Conservation (phyloP, 2,329 filamentous ascomycete genomes). For the Penicillium sclerotiorum region DNA sequence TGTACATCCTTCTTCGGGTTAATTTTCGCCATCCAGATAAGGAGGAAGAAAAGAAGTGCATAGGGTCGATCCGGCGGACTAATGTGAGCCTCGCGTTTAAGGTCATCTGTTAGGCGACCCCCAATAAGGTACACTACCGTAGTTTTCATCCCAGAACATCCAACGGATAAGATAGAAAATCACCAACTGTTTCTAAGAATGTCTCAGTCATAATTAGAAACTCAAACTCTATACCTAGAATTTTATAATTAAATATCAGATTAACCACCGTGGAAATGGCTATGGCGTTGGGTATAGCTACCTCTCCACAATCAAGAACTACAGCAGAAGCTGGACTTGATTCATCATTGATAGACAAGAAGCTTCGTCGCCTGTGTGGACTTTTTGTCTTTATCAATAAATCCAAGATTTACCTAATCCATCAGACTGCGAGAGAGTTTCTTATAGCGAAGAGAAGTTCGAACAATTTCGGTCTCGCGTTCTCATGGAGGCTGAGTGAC, state of each 20-base stretch:
- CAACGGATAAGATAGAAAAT: constrained; percentile 1
- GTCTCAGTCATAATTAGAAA: neutral
- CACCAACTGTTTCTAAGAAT: neutral
- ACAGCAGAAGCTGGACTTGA: constrained; percentile 8
- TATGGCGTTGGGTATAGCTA: constrained; percentile 15
- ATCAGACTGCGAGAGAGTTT: constrained; percentile 20
- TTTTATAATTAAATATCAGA: no score
- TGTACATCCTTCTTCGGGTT: no score
- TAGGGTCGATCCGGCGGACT: no score
- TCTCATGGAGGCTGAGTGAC: neutral
- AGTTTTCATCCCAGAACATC: neutral
- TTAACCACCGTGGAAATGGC: constrained; percentile 15
- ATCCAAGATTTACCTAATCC: constrained; percentile 21
- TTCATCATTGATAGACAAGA: neutral
- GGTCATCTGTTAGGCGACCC: no score
- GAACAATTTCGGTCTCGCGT: neutral
- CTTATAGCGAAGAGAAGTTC: constrained; percentile 6
- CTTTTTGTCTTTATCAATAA: constrained; percentile 21
- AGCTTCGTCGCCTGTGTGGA: constrained; percentile 13
- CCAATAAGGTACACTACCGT: no score
- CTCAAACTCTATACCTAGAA: neutral
- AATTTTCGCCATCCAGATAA: no score
- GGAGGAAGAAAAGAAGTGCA: no score
- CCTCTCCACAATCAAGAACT: neutral
- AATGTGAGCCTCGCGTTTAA: no score